Percentiles rank a stretch among this genome's conserved stretches.
Evolutionary conservation across 2,329 filamentous ascomycete species (phyloP).

Genomic region (Penicillium oxalicum): DNA sequence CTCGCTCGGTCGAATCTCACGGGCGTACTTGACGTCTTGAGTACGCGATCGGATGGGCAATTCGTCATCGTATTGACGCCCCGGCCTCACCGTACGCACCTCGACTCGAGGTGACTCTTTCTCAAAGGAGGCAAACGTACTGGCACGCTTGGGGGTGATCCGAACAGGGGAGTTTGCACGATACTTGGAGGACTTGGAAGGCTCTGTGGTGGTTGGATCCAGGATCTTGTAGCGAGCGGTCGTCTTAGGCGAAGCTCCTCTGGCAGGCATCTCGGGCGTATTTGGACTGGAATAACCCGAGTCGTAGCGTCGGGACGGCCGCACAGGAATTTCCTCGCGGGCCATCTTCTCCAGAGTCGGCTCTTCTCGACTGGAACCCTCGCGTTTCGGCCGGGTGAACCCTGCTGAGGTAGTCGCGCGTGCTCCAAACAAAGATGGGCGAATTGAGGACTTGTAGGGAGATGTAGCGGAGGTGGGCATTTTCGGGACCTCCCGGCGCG

Average conservation of each 20-base stretch:
- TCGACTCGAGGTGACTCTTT: slow-evolving; percentile 18
- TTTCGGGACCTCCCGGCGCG: slow-evolving; percentile 24
- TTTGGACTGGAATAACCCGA: slow-evolving; percentile 43
- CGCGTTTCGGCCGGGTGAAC: slow-evolving; percentile 26
- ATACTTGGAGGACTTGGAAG: slow-evolving; percentile 23
- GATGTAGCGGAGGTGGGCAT: slow-evolving; percentile 34
- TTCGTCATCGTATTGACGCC: slow-evolving; percentile 20
- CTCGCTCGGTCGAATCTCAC: slow-evolving; percentile 23
- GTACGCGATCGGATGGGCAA: slow-evolving; percentile 17
- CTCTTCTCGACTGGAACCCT: slow-evolving; percentile 23
- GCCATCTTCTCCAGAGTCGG: slow-evolving; percentile 25
- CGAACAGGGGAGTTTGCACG: slow-evolving; percentile 26
- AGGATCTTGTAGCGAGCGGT: slow-evolving; percentile 31
- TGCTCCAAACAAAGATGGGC: slow-evolving; percentile 26
- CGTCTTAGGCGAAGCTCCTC: slow-evolving; percentile 30
- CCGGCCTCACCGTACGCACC: slow-evolving; percentile 18
- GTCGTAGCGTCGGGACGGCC: slow-evolving; percentile 37
- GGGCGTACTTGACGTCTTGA: slow-evolving; percentile 26
- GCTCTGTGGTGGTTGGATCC: slow-evolving; percentile 27
- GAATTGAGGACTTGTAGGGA: slow-evolving; percentile 26
- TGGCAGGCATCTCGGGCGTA: slow-evolving; percentile 36
- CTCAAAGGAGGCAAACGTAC: slow-evolving; percentile 18
- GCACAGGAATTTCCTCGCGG: slow-evolving; percentile 22
- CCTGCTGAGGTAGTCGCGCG: slow-evolving; percentile 29
- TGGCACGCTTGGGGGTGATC: slow-evolving; percentile 24